Conservation (phyloP, 2,329 filamentous ascomycete genomes). For the Diaporthe destruens region DNA sequence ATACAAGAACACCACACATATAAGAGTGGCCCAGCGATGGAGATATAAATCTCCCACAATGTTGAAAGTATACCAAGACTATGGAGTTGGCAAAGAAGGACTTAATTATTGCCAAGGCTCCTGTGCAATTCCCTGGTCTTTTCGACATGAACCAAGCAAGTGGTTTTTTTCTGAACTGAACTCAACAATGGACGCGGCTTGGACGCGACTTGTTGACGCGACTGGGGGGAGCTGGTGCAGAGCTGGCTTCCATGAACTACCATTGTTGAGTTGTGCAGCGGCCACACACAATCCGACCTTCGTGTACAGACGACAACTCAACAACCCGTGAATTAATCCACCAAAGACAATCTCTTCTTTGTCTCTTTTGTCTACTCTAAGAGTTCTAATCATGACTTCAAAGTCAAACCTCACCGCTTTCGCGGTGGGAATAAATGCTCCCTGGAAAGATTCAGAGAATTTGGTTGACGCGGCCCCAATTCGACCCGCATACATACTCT, state of each 20-base stretch:
- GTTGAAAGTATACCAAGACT: constrained; percentile 49
- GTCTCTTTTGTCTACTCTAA: background rate
- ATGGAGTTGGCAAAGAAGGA: constrained; percentile 41
- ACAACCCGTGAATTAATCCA: background rate
- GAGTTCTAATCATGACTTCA: background rate
- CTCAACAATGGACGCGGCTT: no score
- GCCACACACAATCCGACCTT: background rate
- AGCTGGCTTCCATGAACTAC: background rate
- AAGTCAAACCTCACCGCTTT: background rate
- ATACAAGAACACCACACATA: no score
- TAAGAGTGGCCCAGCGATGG: no score
- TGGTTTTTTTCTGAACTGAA: background rate
- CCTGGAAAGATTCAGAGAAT: background rate
- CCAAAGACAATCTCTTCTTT: background rate
- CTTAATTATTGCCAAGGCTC: background rate
- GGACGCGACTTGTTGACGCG: background rate
- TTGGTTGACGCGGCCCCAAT: background rate
- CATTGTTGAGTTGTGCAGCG: background rate
- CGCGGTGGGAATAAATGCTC: background rate
- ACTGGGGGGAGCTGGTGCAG: background rate
- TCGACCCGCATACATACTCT: background rate
- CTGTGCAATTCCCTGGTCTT: background rate
- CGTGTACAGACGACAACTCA: background rate
- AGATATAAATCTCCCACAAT: no score
- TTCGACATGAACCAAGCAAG: background rate